These are phyloP conservation scores for Phytophthora sojae DNA, from an alignment of 352 stramenopile species.

Conservation along the genomic window DNA sequence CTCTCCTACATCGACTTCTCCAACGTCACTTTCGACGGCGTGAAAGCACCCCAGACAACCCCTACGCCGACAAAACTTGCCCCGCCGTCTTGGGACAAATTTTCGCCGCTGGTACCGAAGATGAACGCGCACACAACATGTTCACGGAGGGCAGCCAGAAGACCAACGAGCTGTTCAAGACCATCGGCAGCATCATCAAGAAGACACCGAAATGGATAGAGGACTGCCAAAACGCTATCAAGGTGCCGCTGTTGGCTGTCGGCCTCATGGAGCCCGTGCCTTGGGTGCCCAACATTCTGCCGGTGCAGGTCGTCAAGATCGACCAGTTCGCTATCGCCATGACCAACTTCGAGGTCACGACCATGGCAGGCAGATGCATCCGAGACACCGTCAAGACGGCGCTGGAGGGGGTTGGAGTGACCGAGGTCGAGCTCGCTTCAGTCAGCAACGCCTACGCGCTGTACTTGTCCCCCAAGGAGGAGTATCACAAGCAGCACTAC, in stretches of 20 bases:
- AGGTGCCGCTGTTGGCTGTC: slow-evolving; percentile 41
- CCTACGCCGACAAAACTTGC: slow-evolving; percentile 45
- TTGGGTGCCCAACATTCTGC: slow-evolving; percentile 50
- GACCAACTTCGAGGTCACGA: slow-evolving; percentile 61
- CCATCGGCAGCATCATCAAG: slow-evolving; percentile 28
- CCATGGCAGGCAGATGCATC: slow-evolving; percentile 60
- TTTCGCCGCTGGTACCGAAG: slow-evolving; percentile 52
- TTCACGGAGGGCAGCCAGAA: slow-evolving; percentile 43
- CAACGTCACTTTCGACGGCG: slow-evolving; percentile 42
- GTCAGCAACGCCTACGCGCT: slow-evolving; percentile 63
- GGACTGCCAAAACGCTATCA: slow-evolving; percentile 42
- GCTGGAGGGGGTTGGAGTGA: slow-evolving; percentile 33
- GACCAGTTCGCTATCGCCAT: slow-evolving; percentile 54
- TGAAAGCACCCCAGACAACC: slow-evolving; percentile 17
- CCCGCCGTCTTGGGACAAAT: slow-evolving; percentile 53
- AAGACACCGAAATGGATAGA: slow-evolving; percentile 40
- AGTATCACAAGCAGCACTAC: slow-evolving; percentile 65
- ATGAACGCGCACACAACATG: slow-evolving; percentile 34
- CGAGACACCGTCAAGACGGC: slow-evolving; percentile 35
- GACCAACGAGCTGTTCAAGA: slow-evolving; percentile 33
- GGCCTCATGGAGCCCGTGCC: slow-evolving; percentile 45
- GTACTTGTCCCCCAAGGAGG: slow-evolving; percentile 63
- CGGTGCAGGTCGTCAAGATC: slow-evolving; percentile 56
- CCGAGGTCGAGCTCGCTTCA: slow-evolving; percentile 48
- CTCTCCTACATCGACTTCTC: slow-evolving; percentile 55